A percentile compares a stretch with the other conserved stretches of the same genome.
Evolutionary conservation across 371 early-diverging fungal genomes (phyloP).

Genomic region (Capniomyces stellatus): DNA sequence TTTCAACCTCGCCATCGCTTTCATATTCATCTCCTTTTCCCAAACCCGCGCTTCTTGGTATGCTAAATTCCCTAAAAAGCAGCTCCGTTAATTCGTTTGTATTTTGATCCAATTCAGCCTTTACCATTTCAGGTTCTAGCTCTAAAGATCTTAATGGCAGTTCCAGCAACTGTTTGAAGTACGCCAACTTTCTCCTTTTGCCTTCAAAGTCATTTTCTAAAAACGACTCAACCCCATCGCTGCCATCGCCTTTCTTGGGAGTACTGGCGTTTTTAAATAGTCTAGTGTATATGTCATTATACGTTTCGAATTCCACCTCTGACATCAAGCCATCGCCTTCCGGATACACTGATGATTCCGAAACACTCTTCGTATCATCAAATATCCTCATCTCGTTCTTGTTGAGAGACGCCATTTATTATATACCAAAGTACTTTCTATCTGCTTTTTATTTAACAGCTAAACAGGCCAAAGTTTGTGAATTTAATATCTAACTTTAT

Average conservation of each 20-base stretch:
- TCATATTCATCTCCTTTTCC: background rate
- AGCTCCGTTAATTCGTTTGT: background rate
- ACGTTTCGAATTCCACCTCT: background rate
- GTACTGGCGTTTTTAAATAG: background rate
- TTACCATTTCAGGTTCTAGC: background rate
- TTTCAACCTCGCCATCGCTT: background rate
- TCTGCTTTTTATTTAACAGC: too few species aligned
- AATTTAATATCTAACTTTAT: too few species aligned
- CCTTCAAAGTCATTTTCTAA: background rate
- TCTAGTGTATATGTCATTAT: background rate
- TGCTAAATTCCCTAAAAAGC: background rate
- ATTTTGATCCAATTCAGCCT: background rate
- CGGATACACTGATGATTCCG: background rate
- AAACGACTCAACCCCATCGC: background rate
- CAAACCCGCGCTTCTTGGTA: too few species aligned
- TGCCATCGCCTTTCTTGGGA: too few species aligned
- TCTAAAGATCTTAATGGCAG: background rate
- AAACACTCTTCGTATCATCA: background rate
- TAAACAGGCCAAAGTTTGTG: too few species aligned
- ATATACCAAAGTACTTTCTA: too few species aligned
- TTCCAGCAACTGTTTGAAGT: constrained; percentile 2
- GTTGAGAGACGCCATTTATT: too few species aligned
- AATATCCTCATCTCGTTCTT: too few species aligned
- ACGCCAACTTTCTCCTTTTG: background rate
- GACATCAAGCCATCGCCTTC: background rate